Evolutionary conservation across 2,329 filamentous ascomycete species (phyloP).

Genomic region (Oidium heveae): DNA sequence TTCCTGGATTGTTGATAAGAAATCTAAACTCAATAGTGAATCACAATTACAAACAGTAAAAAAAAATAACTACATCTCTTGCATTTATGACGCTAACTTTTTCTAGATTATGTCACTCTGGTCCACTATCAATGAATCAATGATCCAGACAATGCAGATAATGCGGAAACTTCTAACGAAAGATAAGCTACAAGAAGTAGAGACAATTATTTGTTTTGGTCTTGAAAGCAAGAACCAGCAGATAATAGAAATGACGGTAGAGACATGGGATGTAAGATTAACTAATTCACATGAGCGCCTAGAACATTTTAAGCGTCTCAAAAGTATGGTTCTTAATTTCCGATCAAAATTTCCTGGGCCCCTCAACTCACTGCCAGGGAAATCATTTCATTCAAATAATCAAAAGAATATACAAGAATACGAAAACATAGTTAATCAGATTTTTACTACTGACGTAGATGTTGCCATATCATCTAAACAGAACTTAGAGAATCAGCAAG

Average conservation of each 20-base stretch:
- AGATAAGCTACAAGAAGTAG: slow-evolving; percentile 18
- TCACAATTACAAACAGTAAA: slow-evolving; percentile 22
- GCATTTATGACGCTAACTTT: neutral
- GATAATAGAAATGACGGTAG: slow-evolving; percentile 27
- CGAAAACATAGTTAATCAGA: no score
- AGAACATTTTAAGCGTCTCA: slow-evolving; percentile 39
- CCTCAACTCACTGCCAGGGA: no score
- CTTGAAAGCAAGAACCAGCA: slow-evolving; percentile 30
- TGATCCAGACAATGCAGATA: slow-evolving; percentile 15
- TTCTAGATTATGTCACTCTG: slow-evolving; percentile 24
- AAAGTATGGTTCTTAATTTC: slow-evolving; percentile 25
- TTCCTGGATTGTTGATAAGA: slow-evolving; percentile 36
- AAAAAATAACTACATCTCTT: slow-evolving; percentile 1
- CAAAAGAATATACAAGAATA: no score
- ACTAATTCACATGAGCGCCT: slow-evolving; percentile 27
- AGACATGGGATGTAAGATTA: slow-evolving; percentile 48
- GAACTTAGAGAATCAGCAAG: neutral
- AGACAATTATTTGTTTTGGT: slow-evolving; percentile 27
- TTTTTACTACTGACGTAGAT: no score
- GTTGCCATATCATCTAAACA: no score
- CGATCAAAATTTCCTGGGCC: no score
- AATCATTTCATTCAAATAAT: no score
- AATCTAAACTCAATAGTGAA: slow-evolving; percentile 18
- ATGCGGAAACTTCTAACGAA: slow-evolving; percentile 18
- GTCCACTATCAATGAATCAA: slow-evolving; percentile 19